phyloP scores from a whole-genome alignment of 2,329 filamentous ascomycete genomes.

The Aspergillus thermomutatus region DNA sequence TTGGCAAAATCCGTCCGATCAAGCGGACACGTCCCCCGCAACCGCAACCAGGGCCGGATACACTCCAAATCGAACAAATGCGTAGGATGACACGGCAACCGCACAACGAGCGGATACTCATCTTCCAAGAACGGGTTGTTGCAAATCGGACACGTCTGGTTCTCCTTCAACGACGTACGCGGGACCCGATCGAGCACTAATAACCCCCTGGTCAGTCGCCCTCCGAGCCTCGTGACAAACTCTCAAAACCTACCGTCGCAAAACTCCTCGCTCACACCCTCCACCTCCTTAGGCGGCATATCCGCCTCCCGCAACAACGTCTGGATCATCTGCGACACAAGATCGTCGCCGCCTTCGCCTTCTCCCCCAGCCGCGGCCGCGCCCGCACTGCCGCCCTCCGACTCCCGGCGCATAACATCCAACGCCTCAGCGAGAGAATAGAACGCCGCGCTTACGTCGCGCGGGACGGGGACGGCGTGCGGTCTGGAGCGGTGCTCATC shows the following conservation, averaged over 20 bases:
- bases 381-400: constrained; percentile 31
- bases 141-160: constrained; percentile 59
- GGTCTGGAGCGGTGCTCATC: constrained; percentile 49
- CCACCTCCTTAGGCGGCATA: constrained; percentile 56
- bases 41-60: constrained; percentile 61
- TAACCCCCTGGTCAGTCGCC: neutral
- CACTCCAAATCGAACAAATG: constrained; percentile 65
- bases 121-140: constrained; percentile 61
- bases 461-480: constrained; percentile 59
- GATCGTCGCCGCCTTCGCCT: constrained; percentile 32
- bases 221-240: neutral
- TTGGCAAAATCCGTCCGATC: constrained; percentile 59
- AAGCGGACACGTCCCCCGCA: constrained; percentile 62
- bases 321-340: constrained; percentile 56
- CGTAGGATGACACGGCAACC: constrained; percentile 58
- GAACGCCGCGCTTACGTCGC: constrained; percentile 59
- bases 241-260: constrained; percentile 46
- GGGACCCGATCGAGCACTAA: constrained; percentile 57
- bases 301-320: constrained; percentile 55
- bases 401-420: constrained; percentile 53
- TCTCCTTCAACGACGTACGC: constrained; percentile 51
- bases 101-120: constrained; percentile 61
- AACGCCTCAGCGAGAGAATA: constrained; percentile 60
- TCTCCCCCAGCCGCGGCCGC: constrained; percentile 40
- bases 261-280: constrained; percentile 61